Conservation (phyloP, 139 green algal genomes). For the Raphidocelis subcapitata region DNA sequence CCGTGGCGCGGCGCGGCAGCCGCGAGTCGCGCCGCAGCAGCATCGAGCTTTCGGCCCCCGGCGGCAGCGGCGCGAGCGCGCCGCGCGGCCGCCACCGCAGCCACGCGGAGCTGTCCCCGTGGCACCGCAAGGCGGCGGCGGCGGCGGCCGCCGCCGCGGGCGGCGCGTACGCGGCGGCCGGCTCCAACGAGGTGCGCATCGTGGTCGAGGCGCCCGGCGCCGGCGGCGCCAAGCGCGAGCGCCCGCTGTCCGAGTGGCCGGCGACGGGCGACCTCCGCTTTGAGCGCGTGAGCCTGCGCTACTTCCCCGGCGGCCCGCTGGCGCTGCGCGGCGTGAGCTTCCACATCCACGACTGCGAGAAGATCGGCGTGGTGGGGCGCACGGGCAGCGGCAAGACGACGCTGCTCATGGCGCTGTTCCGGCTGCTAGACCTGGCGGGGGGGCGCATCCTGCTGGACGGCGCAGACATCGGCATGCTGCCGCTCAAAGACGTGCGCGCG, state of each 20-base stretch:
- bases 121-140: too few relatives aligned
- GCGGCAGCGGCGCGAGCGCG: too few relatives aligned
- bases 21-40: too few relatives aligned
- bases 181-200: too few relatives aligned
- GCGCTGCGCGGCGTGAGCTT: slow-evolving; percentile 53
- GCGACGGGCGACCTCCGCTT: slow-evolving; percentile 39
- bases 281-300: slow-evolving; percentile 56
- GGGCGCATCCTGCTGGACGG: slow-evolving; percentile 81
- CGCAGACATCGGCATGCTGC: slow-evolving; percentile 68
- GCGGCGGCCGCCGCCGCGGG: too few relatives aligned
- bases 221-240: slow-evolving; percentile 5
- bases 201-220: too few relatives aligned
- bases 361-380: slow-evolving; percentile 63
- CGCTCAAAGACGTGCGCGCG: slow-evolving; percentile 38
- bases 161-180: too few relatives aligned
- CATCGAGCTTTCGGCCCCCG: too few relatives aligned
- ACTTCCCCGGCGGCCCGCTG: slow-evolving; percentile 48
- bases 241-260: neutral
- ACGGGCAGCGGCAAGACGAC: slow-evolving; percentile 80
- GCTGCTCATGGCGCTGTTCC: slow-evolving; percentile 77
- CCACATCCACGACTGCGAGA: slow-evolving; percentile 58
- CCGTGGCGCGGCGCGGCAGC: too few relatives aligned
- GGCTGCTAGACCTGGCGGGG: slow-evolving; percentile 75
- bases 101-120: too few relatives aligned
- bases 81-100: too few relatives aligned